Evolutionary conservation across 208 protist species (phyloP).

Genomic region (Wallacemonas sp.): DNA sequence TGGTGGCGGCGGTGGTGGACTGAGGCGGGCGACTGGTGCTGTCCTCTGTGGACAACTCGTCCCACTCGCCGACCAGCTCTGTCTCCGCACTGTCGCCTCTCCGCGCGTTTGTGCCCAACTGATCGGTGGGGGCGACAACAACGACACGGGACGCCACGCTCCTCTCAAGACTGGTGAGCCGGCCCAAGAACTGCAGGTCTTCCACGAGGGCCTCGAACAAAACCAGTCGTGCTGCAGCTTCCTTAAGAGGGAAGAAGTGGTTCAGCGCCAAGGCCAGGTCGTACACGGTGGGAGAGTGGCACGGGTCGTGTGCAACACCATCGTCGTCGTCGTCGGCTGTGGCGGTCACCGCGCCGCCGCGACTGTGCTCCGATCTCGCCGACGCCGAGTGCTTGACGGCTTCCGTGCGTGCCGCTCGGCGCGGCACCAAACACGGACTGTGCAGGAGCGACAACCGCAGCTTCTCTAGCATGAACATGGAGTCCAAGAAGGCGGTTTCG

Average conservation of each 20-base stretch:
- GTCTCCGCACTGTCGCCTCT: too few species aligned
- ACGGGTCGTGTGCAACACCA: neutral
- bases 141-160: neutral
- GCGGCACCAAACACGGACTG: constrained; percentile 7
- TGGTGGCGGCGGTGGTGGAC: too few species aligned
- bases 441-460: constrained; percentile 32
- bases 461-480: constrained; percentile 46
- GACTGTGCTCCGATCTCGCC: neutral
- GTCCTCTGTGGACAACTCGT: neutral
- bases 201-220: constrained; percentile 13
- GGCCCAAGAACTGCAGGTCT: neutral
- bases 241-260: constrained; percentile 46
- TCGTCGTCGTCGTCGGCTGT: constrained; percentile 1
- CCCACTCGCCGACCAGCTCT: constrained; percentile 3
- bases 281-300: constrained; percentile 17
- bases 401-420: neutral
- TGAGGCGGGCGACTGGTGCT: neutral
- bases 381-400: neutral
- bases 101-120: too few species aligned
- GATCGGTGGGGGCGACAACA: too few species aligned
- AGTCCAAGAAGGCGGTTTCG: constrained; percentile 44
- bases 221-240: constrained; percentile 14
- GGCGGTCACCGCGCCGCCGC: neutral
- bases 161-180: neutral
- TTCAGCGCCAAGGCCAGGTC: constrained; percentile 22